Evolutionary conservation across 2,329 filamentous ascomycete species (phyloP).

Genomic region (Ophidiomyces ophidiicola): DNA sequence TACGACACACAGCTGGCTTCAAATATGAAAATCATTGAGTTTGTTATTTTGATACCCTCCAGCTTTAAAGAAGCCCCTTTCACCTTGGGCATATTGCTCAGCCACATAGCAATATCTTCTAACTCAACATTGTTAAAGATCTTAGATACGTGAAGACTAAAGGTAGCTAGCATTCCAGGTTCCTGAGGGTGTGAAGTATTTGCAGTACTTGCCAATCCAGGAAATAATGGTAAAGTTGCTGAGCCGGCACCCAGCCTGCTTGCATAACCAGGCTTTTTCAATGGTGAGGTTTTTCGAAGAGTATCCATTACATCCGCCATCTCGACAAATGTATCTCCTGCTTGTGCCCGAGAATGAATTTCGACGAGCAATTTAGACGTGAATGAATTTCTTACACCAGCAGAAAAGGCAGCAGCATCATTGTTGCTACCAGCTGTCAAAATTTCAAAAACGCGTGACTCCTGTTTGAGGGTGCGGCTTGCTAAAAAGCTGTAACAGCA

Average conservation of each 20-base stretch:
- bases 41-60: not conserved
- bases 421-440: not conserved
- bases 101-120: not conserved
- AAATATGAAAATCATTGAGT: not conserved
- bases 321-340: not conserved
- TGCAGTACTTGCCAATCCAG: not conserved
- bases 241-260: not conserved
- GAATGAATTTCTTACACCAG: not conserved
- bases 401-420: not conserved
- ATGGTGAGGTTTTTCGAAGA: not conserved
- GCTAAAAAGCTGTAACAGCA: conserved; percentile 2
- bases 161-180: not conserved
- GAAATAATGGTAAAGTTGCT: not conserved
- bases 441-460: not conserved
- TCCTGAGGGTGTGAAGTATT: not conserved
- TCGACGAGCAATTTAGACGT: conserved; percentile 1
- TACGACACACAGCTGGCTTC: not conserved
- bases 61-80: not conserved
- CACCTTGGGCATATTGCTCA: not conserved
- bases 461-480: not conserved
- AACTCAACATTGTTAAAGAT: not conserved
- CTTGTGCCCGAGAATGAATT: not conserved
- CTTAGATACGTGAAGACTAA: not conserved
- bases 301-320: not conserved
- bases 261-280: not conserved